A percentile compares a stretch with the other conserved stretches of the same genome.
Conservation (phyloP, 768 basidiomycete species). For the Hemileccinum rubropunctum region DNA sequence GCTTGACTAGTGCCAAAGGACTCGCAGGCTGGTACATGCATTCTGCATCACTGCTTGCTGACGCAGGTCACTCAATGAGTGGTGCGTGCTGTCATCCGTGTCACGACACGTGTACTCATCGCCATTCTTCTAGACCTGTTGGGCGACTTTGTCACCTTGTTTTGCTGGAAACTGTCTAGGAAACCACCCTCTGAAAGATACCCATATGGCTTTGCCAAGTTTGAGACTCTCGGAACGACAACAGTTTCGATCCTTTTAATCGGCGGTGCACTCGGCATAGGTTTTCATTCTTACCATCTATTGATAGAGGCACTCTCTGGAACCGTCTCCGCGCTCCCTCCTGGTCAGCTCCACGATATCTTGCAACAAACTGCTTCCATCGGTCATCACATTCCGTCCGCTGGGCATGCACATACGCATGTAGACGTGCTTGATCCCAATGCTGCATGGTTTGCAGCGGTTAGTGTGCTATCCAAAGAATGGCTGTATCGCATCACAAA, state of each 20-base stretch:
- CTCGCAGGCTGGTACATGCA: slow-evolving; percentile 87
- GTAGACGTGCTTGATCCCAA: slow-evolving; percentile 75
- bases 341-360: slow-evolving; percentile 63
- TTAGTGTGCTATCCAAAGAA: slow-evolving; percentile 82
- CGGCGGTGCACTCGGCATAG: slow-evolving; percentile 79
- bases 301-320: slow-evolving; percentile 71
- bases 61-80: slow-evolving; percentile 88
- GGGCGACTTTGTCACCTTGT: slow-evolving; percentile 89
- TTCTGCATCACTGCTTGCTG: slow-evolving; percentile 87
- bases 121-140: slow-evolving; percentile 55
- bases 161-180: slow-evolving; percentile 83
- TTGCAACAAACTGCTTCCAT: slow-evolving; percentile 53
- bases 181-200: slow-evolving; percentile 76
- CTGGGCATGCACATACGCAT: slow-evolving; percentile 55
- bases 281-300: slow-evolving; percentile 86
- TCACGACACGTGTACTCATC: slow-evolving; percentile 8
- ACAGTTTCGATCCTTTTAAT: slow-evolving; percentile 85
- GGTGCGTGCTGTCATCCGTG: slow-evolving; percentile 47
- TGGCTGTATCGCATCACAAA: slow-evolving; percentile 90
- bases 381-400: slow-evolving; percentile 51
- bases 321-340: slow-evolving; percentile 58
- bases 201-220: slow-evolving; percentile 90
- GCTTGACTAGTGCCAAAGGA: slow-evolving; percentile 81
- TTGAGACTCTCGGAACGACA: slow-evolving; percentile 93
- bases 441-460: slow-evolving; percentile 93